Evolutionary conservation across 2,329 filamentous ascomycete species (phyloP).

Genomic region (Colletotrichum caudatum): DNA sequence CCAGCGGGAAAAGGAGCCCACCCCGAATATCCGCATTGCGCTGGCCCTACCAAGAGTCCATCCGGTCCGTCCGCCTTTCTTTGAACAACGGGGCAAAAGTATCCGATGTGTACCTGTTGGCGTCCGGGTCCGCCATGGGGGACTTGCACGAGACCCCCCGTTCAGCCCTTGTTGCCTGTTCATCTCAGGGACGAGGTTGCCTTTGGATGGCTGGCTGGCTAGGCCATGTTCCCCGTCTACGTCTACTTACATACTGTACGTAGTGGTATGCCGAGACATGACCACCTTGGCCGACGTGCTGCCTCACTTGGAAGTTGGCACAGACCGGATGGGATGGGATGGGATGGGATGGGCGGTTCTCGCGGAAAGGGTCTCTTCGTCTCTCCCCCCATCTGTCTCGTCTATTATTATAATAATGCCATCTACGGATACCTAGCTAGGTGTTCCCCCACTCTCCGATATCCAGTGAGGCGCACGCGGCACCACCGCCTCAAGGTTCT

Average conservation of each 20-base stretch:
- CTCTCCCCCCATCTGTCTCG: slow-evolving; percentile 1
- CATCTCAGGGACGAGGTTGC: slow-evolving; percentile 10
- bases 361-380: slow-evolving; percentile 18
- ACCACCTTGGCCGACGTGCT: slow-evolving; percentile 24
- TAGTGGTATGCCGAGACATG: slow-evolving; percentile 17
- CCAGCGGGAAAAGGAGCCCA: not conserved
- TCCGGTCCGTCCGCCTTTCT: no score
- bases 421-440: no score
- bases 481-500: slow-evolving; percentile 1
- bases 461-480: slow-evolving; percentile 7
- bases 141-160: not conserved
- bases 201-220: slow-evolving; percentile 10
- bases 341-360: slow-evolving; percentile 19
- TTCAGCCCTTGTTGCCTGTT: slow-evolving; percentile 10
- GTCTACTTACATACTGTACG: no score
- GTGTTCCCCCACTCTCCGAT: not conserved
- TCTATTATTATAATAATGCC: no score
- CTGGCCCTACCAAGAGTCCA: not conserved
- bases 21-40: not conserved
- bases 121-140: not conserved
- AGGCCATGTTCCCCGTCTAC: not conserved
- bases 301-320: not conserved
- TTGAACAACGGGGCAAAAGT: not conserved
- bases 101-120: not conserved
- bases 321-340: slow-evolving; percentile 7